A percentile compares a stretch with the other conserved stretches of the same genome.
Conservation (phyloP, 768 basidiomycete genomes). For the Calocera viscosa region DNA sequence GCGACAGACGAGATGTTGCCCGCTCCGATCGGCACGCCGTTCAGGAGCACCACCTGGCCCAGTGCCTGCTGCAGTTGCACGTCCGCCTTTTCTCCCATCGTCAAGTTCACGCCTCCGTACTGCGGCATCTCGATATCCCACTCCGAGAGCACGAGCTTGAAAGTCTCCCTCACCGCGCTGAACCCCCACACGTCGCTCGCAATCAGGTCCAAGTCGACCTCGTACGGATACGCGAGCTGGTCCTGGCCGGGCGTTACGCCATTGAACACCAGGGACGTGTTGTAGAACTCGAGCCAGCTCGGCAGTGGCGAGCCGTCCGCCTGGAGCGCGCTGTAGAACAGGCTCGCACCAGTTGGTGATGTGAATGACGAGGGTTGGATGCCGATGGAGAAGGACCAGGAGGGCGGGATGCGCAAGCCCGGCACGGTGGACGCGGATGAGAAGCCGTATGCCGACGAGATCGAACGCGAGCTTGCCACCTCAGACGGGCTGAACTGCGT, state of each 20-base stretch:
- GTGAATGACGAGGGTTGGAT: constrained; percentile 53
- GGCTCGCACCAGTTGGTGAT: constrained; percentile 21
- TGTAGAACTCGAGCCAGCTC: constrained; percentile 60
- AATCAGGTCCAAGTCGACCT: constrained; percentile 44
- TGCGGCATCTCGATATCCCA: not conserved
- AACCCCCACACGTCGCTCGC: constrained; percentile 67
- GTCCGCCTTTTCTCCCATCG: not conserved
- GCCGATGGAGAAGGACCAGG: constrained; percentile 87
- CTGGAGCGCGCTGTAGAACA: constrained; percentile 54
- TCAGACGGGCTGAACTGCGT: constrained; percentile 50
- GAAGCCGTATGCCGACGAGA: constrained; percentile 24
- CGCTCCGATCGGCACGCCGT: not conserved
- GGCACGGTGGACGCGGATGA: constrained; percentile 33
- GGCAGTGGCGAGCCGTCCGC: constrained; percentile 61
- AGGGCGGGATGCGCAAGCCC: constrained; percentile 55
- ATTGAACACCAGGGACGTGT: constrained; percentile 55
- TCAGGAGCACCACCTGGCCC: not conserved
- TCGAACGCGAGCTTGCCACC: constrained; percentile 46
- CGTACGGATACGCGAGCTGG: constrained; percentile 30
- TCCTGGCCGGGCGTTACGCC: constrained; percentile 55
- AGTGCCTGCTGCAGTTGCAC: not conserved
- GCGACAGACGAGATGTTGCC: not conserved
- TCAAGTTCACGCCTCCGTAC: not conserved
- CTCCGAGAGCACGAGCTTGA: constrained; percentile 3
- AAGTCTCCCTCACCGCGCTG: constrained; percentile 31